Base-by-base conservation (phyloP, 495 filamentous ascomycete species). In the Xanthoparmelia taractica region DNA sequence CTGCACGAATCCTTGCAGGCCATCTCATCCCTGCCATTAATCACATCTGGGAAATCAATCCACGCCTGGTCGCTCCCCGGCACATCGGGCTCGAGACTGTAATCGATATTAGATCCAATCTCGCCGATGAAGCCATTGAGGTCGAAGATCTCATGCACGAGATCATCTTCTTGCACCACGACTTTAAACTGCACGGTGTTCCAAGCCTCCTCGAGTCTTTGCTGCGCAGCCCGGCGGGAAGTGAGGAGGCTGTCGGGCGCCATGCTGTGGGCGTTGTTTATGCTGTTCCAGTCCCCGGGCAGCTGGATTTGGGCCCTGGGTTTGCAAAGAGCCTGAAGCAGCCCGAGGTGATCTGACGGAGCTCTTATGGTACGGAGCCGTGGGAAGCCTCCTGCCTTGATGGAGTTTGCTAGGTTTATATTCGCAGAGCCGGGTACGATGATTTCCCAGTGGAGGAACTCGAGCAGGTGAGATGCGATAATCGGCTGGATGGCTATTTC, bases 391-490 rank as follows among this genome's bases (percentile, higher is more conserved):
- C 75, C 77, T 20, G 80, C 80, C 4, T 78, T 73, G 59, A 96
- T 92, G 57, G 86, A 87, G 64, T 80, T 81, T 20, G 89, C 88
- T 41, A 96, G 81, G 61, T 91, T 84, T 8, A 75, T 78, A 63
- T 90, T 91, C 13, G 90, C 88, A 25, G 77, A 74, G 13, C 80
- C 73, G 54, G 73, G 70, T 2, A 68, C 37, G 1, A 87, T 82
- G 33, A 92, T 82, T 68, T 96, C 90, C 92, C 92, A 94, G 74
- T 94, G 90, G 18, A 94, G 75, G 59, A 82, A 84, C 62, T 83
- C 75, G 0, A 96, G 79, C 25, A 79, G 83, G 1, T 74, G 71
- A 0, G 86, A 92, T 2, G 86, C 86, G 8, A 96, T 77, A 62
- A 90, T 84, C 0, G 87, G 88, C 47, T 81, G 78, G 73, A 85